Percentiles rank a stretch among this genome's conserved stretches.
phyloP scores from a whole-genome alignment of 441 rosid species.

The Corymbia calophylla region DNA sequence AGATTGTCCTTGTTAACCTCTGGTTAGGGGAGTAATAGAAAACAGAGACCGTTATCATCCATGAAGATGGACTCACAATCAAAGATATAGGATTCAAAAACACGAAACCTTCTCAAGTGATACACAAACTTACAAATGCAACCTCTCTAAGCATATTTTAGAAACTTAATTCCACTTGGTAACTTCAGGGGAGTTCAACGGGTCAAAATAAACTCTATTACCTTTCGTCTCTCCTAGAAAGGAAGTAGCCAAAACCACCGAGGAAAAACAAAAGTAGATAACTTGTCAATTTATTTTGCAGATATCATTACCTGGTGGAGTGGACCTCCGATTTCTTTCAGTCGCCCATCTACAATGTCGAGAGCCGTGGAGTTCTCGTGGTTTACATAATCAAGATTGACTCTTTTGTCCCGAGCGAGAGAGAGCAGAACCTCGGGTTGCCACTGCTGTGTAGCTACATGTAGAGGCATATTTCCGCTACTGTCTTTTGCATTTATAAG shows the following conservation, averaged over 20 bases:
- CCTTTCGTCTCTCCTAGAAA: neutral
- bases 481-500: neutral
- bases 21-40: neutral
- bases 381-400: neutral
- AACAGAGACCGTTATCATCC: neutral
- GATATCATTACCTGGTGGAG: neutral
- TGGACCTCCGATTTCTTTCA: accelerated
- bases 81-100: neutral
- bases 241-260: neutral
- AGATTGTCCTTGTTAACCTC: neutral
- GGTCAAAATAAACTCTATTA: neutral
- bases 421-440: neutral
- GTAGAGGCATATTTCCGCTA: neutral
- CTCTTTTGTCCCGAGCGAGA: neutral
- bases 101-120: neutral
- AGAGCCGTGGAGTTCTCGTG: neutral
- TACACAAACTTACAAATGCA: neutral
- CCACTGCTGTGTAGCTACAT: neutral
- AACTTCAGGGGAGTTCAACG: neutral
- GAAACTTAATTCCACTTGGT: neutral
- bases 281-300: neutral
- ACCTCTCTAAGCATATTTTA: neutral
- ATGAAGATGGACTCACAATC: neutral
- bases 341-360: neutral
- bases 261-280: neutral